Evolutionary conservation across 768 basidiomycete species (phyloP).

Genomic region (Mycena crocata): DNA sequence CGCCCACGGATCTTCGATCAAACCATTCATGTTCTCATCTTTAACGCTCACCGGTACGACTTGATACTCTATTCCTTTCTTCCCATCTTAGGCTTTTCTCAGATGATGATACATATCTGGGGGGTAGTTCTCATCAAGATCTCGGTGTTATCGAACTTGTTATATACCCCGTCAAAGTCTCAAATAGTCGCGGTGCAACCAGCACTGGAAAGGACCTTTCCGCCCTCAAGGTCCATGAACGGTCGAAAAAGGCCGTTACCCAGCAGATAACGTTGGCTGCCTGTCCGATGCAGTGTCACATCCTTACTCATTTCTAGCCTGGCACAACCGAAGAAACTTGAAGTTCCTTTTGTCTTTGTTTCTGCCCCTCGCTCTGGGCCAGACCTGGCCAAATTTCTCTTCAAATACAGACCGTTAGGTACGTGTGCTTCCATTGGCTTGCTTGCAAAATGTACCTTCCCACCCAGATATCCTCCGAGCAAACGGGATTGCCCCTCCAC

Average conservation of each 20-base stretch:
- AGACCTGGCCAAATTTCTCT: slow-evolving; percentile 23
- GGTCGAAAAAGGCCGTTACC: slow-evolving; percentile 27
- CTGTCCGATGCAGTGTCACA: neutral
- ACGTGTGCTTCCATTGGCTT: neutral
- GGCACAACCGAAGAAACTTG: neutral
- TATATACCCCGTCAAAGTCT: neutral
- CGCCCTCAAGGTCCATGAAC: slow-evolving; percentile 22
- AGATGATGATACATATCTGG: slow-evolving; percentile 24
- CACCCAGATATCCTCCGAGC: slow-evolving; percentile 26
- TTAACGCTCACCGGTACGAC: slow-evolving; percentile 17
- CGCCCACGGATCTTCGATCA: neutral
- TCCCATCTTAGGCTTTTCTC: neutral
- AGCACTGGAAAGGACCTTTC: neutral
- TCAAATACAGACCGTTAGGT: slow-evolving; percentile 31
- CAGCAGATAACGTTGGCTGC: slow-evolving; percentile 26
- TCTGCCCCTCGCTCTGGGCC: neutral
- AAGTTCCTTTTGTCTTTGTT: neutral
- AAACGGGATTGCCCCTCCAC: slow-evolving; percentile 20
- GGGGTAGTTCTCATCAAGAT: neutral
- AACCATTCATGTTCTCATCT: slow-evolving; percentile 23
- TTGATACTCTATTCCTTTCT: neutral
- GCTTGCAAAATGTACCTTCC: neutral
- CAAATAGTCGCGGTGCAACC: neutral
- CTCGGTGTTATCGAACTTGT: slow-evolving; percentile 24
- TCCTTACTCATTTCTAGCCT: neutral